These are phyloP conservation scores for Acrodontium crateriforme DNA, from an alignment of 2,329 filamentous ascomycete species.

Conservation along the genomic window DNA sequence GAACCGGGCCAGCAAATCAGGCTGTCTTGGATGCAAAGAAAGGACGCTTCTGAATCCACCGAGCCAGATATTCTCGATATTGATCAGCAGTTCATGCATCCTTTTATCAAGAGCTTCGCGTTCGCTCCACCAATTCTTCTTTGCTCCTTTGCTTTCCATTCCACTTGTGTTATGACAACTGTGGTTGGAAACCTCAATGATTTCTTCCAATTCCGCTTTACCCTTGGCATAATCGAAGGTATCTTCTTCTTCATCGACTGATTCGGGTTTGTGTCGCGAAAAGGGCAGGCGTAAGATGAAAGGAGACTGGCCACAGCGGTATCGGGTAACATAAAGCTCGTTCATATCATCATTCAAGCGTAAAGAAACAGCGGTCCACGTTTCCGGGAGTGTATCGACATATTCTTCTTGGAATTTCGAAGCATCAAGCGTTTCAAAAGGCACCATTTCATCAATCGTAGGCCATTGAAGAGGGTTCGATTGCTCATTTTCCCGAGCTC, in stretches of 20 bases:
- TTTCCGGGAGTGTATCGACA: constrained; percentile 66
- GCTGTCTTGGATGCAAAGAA: constrained; percentile 52
- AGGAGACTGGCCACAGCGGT: constrained; percentile 60
- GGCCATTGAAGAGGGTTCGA: too few relatives aligned
- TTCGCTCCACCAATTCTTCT: constrained; percentile 79
- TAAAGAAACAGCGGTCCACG: constrained; percentile 78
- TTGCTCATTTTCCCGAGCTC: too few relatives aligned
- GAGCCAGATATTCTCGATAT: constrained; percentile 86
- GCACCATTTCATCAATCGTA: neutral
- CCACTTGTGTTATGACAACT: constrained; percentile 65
- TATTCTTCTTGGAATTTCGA: constrained; percentile 61
- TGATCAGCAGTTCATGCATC: constrained; percentile 63
- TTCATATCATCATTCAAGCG: constrained; percentile 68
- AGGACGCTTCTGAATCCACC: constrained; percentile 94
- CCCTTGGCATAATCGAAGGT: constrained; percentile 75
- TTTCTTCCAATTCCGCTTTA: constrained; percentile 63
- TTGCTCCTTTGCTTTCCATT: constrained; percentile 59
- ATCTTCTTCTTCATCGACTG: constrained; percentile 52
- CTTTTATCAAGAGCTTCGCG: constrained; percentile 66
- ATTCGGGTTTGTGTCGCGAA: constrained; percentile 65
- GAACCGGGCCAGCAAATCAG: constrained; percentile 58
- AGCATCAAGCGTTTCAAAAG: constrained; percentile 11
- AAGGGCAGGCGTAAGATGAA: constrained; percentile 81
- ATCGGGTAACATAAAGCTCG: constrained; percentile 80
- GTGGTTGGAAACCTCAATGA: constrained; percentile 68